These are phyloP conservation scores for Saururus chinensis DNA, from an alignment of 164 flowering plant species.

Conservation along the genomic window DNA sequence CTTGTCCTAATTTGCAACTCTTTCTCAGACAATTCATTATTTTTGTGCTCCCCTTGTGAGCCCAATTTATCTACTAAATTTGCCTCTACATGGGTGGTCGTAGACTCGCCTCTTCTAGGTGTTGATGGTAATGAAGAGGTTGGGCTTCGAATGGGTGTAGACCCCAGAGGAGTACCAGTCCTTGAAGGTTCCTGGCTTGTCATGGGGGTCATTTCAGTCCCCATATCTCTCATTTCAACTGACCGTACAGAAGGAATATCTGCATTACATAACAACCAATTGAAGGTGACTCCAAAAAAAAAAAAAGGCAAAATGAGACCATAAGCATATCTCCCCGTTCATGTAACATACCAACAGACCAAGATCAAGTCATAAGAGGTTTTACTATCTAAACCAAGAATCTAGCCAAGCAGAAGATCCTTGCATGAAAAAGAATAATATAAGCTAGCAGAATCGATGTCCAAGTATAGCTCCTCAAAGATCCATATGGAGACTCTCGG, in stretches of 20 bases:
- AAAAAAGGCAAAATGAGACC: background rate
- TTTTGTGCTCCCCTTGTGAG: constrained; percentile 16
- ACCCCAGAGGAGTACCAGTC: constrained; percentile 68
- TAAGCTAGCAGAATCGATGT: background rate
- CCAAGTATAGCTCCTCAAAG: too few species aligned
- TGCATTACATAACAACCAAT: constrained; percentile 11
- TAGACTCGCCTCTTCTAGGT: constrained; percentile 52
- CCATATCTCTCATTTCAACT: constrained; percentile 91
- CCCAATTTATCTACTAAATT: constrained; percentile 20
- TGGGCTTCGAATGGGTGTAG: constrained; percentile 83
- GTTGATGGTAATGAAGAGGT: constrained; percentile 76
- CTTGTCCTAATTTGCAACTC: constrained; percentile 70
- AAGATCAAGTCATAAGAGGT: background rate
- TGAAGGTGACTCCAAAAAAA: background rate
- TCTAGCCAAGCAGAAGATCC: background rate
- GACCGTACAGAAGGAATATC: constrained; percentile 44
- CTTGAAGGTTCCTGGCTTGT: constrained; percentile 90
- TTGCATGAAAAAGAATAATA: too few species aligned
- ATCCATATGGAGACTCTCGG: too few species aligned
- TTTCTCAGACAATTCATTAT: constrained; percentile 47
- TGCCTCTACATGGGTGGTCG: constrained; percentile 32
- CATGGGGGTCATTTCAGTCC: constrained; percentile 94
- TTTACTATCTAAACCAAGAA: background rate
- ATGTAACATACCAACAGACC: background rate
- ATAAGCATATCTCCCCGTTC: background rate